Evolutionary conservation across 2,329 filamentous ascomycete species (phyloP), one percentile per base, ranked within the genome.

Genomic region (Trichoderma sp.): DNA sequence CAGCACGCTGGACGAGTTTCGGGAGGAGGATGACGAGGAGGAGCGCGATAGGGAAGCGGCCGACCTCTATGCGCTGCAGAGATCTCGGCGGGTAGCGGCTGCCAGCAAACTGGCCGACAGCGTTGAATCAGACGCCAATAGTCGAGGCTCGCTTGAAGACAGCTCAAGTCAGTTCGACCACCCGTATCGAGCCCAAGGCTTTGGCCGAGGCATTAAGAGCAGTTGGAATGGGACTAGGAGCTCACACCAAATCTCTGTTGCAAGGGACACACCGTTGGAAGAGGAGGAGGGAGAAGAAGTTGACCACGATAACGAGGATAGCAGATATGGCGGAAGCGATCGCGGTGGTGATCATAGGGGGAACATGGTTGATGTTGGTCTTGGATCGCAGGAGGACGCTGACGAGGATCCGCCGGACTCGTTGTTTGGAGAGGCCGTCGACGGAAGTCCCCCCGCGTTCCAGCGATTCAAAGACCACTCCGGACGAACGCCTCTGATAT

Each of bases 21-120:
- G 91, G 71, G 94, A 97, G 79, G 93, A 96, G 76, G 94, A 97
- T 72, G 95, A 98, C 71, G 94, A 96, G 77, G 91, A 93, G 74
- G 94, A 97, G 79, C 90, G 93, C 74, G 92, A 96, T 74, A 85
- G 94, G 66, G 95, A 98, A 77, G 92, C 95, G 39, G 94, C 94
- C n/a, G 96, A 98, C 80, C 90, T 96, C 73, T 96, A 94, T 80
- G 95, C 95, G 6, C 83, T 99, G 68, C 94, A 98, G 79, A 87
- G 91, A 74, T 98, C 95, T 72, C 88, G 96, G 73, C 88, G 94
- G 58, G 92, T 97, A 69, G 95, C 97, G 76, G 93, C 93, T 16
- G 90, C 90, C 16, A 93, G 91, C 79, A 89, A 92, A 73, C 82
- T 97, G 60, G 92, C 91, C 46, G 94, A 97, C 73, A 97, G 94